A percentile compares a stretch with the other conserved stretches of the same genome.
Conservation (phyloP, 2,329 filamentous ascomycete species). For the Pseudogymnoascus sp. region DNA sequence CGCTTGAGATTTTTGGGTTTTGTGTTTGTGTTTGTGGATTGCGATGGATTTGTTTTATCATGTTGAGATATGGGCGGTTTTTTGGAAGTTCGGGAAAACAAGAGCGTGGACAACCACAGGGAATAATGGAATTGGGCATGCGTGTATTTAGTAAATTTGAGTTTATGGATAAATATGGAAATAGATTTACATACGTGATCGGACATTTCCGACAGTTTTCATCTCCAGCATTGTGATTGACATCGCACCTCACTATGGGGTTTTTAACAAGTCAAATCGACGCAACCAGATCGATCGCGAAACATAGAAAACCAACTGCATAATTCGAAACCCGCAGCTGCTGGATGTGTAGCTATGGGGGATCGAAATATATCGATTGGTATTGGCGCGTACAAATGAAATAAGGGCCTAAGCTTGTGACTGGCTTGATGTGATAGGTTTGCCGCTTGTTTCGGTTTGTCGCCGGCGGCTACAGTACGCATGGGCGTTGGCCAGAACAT, state of each 20-base stretch:
- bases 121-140: not conserved
- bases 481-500: no score
- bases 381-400: not conserved
- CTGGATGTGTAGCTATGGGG: not conserved
- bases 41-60: not conserved
- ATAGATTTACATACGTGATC: not conserved
- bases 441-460: not conserved
- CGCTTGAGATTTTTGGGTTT: not conserved
- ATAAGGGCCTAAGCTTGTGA: no score
- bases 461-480: not conserved
- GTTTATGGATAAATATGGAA: not conserved
- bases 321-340: not conserved
- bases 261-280: not conserved
- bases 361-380: not conserved
- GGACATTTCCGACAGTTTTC: not conserved
- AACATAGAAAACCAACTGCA: not conserved
- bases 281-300: not conserved
- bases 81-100: not conserved
- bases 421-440: no score
- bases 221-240: not conserved
- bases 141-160: not conserved
- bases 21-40: not conserved
- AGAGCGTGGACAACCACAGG: not conserved
- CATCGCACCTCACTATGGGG: not conserved
- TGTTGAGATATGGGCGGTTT: not conserved